Evolutionary conservation across 2,329 filamentous ascomycete genomes (phyloP).

Genomic region (Calycina herbarum): DNA sequence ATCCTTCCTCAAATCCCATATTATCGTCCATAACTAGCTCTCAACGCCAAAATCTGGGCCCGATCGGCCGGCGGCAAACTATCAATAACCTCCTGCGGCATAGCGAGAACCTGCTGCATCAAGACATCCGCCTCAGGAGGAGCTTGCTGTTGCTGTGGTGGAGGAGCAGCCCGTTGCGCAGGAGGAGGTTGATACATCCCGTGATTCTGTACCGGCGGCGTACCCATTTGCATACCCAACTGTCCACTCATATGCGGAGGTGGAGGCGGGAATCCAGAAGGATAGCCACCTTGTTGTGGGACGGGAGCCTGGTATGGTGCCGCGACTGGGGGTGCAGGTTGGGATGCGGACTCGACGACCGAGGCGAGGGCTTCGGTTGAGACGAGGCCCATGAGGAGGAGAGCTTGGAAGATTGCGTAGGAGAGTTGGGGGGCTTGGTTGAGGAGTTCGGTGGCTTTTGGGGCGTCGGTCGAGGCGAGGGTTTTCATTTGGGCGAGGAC

Average conservation of each 20-base stretch:
- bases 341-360: conserved; percentile 64
- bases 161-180: conserved; percentile 22
- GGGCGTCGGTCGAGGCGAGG: conserved; percentile 77
- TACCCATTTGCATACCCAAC: conserved; percentile 39
- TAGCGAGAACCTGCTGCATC: conserved; percentile 76
- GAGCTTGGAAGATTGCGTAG: conserved; percentile 92
- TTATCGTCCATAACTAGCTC: conserved; percentile 43
- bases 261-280: conserved; percentile 40
- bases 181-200: conserved; percentile 31
- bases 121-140: conserved; percentile 67
- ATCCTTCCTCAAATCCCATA: not conserved
- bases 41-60: conserved; percentile 75
- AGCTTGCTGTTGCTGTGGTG: conserved; percentile 47
- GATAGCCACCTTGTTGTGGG: conserved; percentile 35
- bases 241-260: conserved; percentile 41
- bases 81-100: conserved; percentile 80
- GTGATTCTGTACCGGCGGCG: conserved; percentile 49
- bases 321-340: conserved; percentile 43
- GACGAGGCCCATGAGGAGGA: conserved; percentile 89
- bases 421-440: conserved; percentile 87
- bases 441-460: conserved; percentile 81
- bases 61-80: conserved; percentile 73
- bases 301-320: conserved; percentile 18
- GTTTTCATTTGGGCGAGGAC: conserved; percentile 94
- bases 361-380: conserved; percentile 79